Conservation (phyloP, 495 filamentous ascomycete genomes). For the Daldinia bambusicola region DNA sequence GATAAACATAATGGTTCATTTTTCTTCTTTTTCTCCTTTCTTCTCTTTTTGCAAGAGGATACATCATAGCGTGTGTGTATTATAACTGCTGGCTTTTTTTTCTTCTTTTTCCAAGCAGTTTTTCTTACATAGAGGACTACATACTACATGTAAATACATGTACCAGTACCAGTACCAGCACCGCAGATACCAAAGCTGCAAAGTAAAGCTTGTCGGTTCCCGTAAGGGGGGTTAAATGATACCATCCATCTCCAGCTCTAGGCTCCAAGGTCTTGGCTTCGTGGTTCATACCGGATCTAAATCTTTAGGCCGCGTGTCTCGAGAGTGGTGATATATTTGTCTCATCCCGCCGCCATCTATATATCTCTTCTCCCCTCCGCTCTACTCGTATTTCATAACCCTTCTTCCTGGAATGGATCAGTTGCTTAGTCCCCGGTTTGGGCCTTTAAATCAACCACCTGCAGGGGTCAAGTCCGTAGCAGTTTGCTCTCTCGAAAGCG, state of each 20-base stretch:
- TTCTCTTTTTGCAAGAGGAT: background rate
- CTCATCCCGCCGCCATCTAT: background rate
- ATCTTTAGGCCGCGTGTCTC: background rate
- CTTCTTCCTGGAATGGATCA: background rate
- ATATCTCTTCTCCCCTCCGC: background rate
- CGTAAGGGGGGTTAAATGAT: constrained; percentile 6
- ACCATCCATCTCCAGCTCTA: constrained; percentile 17
- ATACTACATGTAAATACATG: constrained; percentile 26
- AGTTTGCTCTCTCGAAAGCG: background rate
- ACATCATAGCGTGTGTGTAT: constrained; percentile 23
- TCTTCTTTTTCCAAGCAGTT: too few relatives aligned
- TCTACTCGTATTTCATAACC: background rate
- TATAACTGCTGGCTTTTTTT: constrained; percentile 15
- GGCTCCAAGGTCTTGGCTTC: background rate
- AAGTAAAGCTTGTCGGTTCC: constrained; percentile 3
- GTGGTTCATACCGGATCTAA: background rate
- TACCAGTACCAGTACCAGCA: constrained; percentile 25
- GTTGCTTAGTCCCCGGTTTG: background rate
- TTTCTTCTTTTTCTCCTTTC: too few relatives aligned
- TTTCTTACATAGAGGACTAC: constrained; percentile 23
- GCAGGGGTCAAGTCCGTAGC: background rate
- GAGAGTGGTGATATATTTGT: background rate
- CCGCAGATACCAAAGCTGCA: constrained; percentile 11
- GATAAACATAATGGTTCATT: background rate
- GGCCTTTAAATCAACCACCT: background rate